phyloP scores from a whole-genome alignment of 768 basidiomycete genomes.

The Lentinula raphanica region DNA sequence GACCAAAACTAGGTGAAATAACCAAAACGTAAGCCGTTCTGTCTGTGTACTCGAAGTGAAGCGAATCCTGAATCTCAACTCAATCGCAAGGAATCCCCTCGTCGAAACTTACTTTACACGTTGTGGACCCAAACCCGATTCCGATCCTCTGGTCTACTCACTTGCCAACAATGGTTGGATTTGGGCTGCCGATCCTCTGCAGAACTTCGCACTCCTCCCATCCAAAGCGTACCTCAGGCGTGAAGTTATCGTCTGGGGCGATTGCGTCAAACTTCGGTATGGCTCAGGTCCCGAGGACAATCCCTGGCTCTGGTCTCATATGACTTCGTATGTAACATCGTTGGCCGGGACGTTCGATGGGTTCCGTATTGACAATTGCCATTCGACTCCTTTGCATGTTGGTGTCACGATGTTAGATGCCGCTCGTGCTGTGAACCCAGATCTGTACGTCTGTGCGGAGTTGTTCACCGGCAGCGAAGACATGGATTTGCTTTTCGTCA shows the following conservation, averaged over 20 bases:
- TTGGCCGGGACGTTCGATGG: slow-evolving; percentile 88
- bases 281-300: slow-evolving; percentile 75
- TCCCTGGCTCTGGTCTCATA: slow-evolving; percentile 93
- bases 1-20: slow-evolving; percentile 81
- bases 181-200: slow-evolving; percentile 91
- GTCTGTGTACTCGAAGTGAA: background rate
- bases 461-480: slow-evolving; percentile 95
- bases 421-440: slow-evolving; percentile 80
- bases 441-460: slow-evolving; percentile 96
- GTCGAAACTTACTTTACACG: slow-evolving; percentile 94
- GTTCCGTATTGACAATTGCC: slow-evolving; percentile 97
- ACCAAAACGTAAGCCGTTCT: slow-evolving; percentile 52
- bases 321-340: slow-evolving; percentile 74
- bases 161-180: slow-evolving; percentile 99
- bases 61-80: background rate
- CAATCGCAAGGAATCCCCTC: slow-evolving; percentile 78
- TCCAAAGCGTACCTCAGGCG: slow-evolving; percentile 95
- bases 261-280: slow-evolving; percentile 97
- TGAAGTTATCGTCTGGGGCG: slow-evolving; percentile 96
- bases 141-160: slow-evolving; percentile 58
- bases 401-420: slow-evolving; percentile 93
- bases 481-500: slow-evolving; percentile 88
- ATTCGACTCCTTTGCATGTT: slow-evolving; percentile 95
- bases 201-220: slow-evolving; percentile 87
- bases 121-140: slow-evolving; percentile 37